Conservation (phyloP, 1,284 basidiomycete species). For the Cutaneotrichosporon arboriforme region DNA sequence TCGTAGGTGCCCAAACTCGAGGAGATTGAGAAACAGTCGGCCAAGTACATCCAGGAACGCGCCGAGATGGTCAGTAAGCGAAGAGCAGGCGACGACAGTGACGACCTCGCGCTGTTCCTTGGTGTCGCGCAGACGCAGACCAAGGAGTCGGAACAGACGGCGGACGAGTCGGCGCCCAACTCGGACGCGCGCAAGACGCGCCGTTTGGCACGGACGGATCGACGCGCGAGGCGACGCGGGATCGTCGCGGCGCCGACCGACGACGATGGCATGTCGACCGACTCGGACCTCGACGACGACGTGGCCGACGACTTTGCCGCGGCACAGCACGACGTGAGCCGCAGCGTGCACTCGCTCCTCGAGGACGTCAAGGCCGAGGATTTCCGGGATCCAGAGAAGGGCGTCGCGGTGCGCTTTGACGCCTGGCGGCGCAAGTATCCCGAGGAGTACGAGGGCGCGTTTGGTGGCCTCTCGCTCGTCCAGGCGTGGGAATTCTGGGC, state of each 20-base stretch:
- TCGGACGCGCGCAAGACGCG: conserved; percentile 55
- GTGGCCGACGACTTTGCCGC: conserved; percentile 65
- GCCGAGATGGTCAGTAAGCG: conserved; percentile 63
- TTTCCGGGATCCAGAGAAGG: conserved; percentile 73
- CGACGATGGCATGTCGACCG: conserved; percentile 74
- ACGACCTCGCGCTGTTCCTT: conserved; percentile 72
- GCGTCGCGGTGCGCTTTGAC: conserved; percentile 65
- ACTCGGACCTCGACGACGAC: conserved; percentile 60
- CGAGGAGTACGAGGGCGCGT: conserved; percentile 81
- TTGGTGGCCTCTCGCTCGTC: conserved; percentile 81
- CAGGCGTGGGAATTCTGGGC: conserved; percentile 96
- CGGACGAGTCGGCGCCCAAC: conserved; percentile 41
- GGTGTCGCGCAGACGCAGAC: conserved; percentile 51
- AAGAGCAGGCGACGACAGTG: conserved; percentile 66
- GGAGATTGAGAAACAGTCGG: conserved; percentile 72
- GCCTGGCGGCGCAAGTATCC: conserved; percentile 70
- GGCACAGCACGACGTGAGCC: conserved; percentile 58
- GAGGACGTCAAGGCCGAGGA: conserved; percentile 79
- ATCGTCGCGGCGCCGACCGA: not conserved
- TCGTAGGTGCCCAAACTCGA: conserved; percentile 75
- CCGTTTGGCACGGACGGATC: conserved; percentile 51
- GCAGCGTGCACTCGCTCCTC: conserved; percentile 57
- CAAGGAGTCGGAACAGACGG: conserved; percentile 21
- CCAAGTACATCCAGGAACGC: conserved; percentile 69
- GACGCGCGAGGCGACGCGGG: conserved; percentile 53